Evolutionary conservation across 768 basidiomycete genomes (phyloP), one percentile per base, ranked within the genome.

Genomic region (Dioszegia crocea): DNA sequence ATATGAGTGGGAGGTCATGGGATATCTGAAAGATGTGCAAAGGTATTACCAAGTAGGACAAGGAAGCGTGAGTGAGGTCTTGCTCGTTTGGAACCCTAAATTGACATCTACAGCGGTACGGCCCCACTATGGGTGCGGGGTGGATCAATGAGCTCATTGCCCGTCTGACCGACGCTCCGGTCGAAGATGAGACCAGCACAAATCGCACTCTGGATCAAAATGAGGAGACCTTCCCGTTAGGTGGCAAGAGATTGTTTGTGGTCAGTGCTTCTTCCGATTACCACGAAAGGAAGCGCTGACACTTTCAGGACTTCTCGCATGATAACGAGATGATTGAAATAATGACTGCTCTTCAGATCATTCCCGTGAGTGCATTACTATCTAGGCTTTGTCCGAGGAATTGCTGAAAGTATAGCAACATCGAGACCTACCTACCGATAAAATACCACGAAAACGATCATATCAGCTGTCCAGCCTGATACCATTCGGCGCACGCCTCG

Each of bases 111-210:
- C 47, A 72, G 70, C 23, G 21, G 24, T 68, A 61, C 40, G 71
- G 66, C 1, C 16, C 33, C n/a, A 70, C 68, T 6, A 60, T 73
- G 64, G 71, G 71, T 9, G 68, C 91, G 3, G 91, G 91, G 5
- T 94, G 88, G 72, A 80, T 88, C 68, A 91, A 91, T 72, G 91
- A 93, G 77, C 82, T 94, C n/a, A 74, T 93, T 21, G 88, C 89
- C 0, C 84, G 92, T 11, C 81, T 94, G 41, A 88, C 86, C 0
- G 80, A 80, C 16, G 75, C 72, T 16, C 82, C 84, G 1, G 86
- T 89, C 27, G 72, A 71, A 39, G 88, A 90, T 74, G 68, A 81
- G 61, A 90, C 88, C 0, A 86, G 87, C 65, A 88, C 87, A 2
- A 91, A 91, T 75, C 76, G 75, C 10, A 91, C 89, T 0, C 81